A percentile compares a stretch with the other conserved stretches of the same genome.
Conservation (phyloP, 129 eudicot species). For the Chrysanthemum makinoi region DNA sequence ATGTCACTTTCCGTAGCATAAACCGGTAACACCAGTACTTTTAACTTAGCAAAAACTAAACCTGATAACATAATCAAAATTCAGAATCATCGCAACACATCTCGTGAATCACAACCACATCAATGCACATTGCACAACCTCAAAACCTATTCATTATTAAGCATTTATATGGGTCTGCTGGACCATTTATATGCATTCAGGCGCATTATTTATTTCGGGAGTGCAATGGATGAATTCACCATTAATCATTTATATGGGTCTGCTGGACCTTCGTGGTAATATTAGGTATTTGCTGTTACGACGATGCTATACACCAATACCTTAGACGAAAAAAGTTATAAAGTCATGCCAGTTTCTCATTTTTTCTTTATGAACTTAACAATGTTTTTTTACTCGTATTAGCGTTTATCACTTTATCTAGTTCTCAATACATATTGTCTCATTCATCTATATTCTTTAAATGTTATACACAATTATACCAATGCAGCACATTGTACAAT, state of each 20-base stretch:
- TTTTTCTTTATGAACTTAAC: neutral
- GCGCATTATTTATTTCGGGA: too few relatives aligned
- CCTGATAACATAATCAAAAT: too few relatives aligned
- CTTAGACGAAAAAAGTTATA: conserved; percentile 2
- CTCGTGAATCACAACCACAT: neutral
- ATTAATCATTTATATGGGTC: conserved; percentile 74
- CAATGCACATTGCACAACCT: neutral
- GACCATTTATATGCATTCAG: too few relatives aligned
- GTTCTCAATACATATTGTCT: too few relatives aligned
- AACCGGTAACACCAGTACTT: too few relatives aligned
- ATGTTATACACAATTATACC: neutral
- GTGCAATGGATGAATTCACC: conserved; percentile 83
- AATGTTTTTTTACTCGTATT: conserved; percentile 17
- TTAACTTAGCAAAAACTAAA: too few relatives aligned
- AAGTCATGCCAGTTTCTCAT: neutral
- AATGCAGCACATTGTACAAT: too few relatives aligned
- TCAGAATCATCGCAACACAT: too few relatives aligned
- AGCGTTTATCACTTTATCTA: neutral
- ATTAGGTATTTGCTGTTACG: neutral
- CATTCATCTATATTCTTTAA: too few relatives aligned
- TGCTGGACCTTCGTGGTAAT: conserved; percentile 89
- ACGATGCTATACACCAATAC: neutral
- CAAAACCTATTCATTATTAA: too few relatives aligned
- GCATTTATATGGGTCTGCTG: too few relatives aligned
- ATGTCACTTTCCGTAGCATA: too few relatives aligned